Evolutionary conservation across 192 early-diverging fungal genomes (phyloP).

Genomic region (Podochytrium sp.): DNA sequence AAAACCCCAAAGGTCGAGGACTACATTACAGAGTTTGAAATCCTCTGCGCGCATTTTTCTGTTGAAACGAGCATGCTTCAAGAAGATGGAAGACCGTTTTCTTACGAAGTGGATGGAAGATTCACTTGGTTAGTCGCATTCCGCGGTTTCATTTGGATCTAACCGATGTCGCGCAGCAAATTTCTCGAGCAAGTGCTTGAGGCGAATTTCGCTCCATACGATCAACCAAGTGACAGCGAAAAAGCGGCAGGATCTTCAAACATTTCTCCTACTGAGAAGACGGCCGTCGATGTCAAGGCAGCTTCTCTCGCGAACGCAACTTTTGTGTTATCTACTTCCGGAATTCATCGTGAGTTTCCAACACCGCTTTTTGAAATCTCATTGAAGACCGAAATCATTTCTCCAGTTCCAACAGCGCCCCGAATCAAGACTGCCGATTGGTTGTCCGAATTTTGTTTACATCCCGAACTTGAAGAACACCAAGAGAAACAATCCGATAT

Average conservation of each 20-base stretch:
- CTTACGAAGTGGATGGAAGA: constrained; percentile 52
- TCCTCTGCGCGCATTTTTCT: constrained; percentile 44
- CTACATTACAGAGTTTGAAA: constrained; percentile 59
- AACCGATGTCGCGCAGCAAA: no score
- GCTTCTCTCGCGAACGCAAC: constrained; percentile 35
- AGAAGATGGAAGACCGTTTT: constrained; percentile 64
- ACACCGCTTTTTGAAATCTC: neutral
- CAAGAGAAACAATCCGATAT: constrained; percentile 42
- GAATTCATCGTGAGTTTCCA: constrained; percentile 22
- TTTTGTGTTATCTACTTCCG: constrained; percentile 30
- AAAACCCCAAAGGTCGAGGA: constrained; percentile 55
- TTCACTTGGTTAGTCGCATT: constrained; percentile 32
- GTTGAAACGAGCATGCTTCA: constrained; percentile 53
- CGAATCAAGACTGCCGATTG: constrained; percentile 49
- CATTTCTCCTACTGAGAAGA: neutral
- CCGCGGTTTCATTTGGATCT: neutral
- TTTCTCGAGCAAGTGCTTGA: constrained; percentile 45
- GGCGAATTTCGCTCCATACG: constrained; percentile 47
- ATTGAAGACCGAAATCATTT: neutral
- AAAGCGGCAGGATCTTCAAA: neutral
- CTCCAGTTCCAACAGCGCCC: constrained; percentile 35
- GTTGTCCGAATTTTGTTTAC: constrained; percentile 33
- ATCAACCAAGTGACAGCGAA: constrained; percentile 1
- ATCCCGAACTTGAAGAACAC: constrained; percentile 45
- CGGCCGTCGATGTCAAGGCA: constrained; percentile 7